These are phyloP conservation scores for Backusella tarrabulga DNA, from an alignment of 192 early-diverging fungal genomes.

Conservation along the genomic window DNA sequence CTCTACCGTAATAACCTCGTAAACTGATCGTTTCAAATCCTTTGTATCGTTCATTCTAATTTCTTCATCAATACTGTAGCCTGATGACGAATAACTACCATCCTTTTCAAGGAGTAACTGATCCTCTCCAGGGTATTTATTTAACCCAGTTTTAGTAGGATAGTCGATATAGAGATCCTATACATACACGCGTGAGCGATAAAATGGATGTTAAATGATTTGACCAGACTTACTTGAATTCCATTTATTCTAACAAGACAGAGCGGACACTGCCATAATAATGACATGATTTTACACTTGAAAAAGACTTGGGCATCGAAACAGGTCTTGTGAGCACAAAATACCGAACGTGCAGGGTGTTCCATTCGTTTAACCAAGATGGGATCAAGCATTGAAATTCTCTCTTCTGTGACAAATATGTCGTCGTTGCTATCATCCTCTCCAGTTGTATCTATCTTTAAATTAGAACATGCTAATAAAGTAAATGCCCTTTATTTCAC, in stretches of 20 bases:
- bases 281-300: background rate
- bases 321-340: conserved; percentile 15
- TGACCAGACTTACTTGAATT: background rate
- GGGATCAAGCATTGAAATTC: conserved; percentile 11
- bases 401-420: background rate
- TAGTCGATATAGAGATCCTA: conserved; percentile 23
- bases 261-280: conserved; percentile 13
- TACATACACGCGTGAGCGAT: background rate
- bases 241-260: conserved; percentile 17
- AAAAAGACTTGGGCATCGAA: conserved; percentile 15
- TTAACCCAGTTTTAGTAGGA: conserved; percentile 1
- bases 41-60: background rate
- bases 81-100: background rate
- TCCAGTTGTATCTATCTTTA: background rate
- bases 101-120: background rate
- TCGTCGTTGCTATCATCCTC: background rate
- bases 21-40: background rate
- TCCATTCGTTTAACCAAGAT: conserved; percentile 2
- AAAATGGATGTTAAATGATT: background rate
- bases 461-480: background rate
- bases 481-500: background rate
- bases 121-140: background rate
- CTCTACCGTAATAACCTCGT: background rate
- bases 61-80: background rate
- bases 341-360: conserved; percentile 13